Percentiles rank a stretch among this genome's conserved stretches.
Conservation (phyloP, 2,329 filamentous ascomycete genomes). For the Verticillium klebahnii region DNA sequence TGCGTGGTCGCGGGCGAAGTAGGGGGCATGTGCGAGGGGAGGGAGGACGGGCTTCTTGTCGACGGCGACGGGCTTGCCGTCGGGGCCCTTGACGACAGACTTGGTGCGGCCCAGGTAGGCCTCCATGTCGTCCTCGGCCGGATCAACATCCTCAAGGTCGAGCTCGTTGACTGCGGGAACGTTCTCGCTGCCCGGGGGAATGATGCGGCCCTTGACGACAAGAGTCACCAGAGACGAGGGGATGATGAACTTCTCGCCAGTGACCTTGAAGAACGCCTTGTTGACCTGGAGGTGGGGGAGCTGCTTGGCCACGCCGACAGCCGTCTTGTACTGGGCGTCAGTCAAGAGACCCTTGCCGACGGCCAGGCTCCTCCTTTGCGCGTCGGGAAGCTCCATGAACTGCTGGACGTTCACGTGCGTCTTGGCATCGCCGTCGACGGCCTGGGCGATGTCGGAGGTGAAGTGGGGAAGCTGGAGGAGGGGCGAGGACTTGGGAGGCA, state of each 20-base stretch:
- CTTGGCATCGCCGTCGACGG: slow-evolving; percentile 71
- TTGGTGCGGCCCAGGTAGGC: slow-evolving; percentile 75
- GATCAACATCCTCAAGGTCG: slow-evolving; percentile 87
- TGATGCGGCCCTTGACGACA: slow-evolving; percentile 89
- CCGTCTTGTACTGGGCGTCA: slow-evolving; percentile 71
- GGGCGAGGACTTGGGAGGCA: slow-evolving; percentile 77
- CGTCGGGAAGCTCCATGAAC: slow-evolving; percentile 81
- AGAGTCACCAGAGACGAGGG: slow-evolving; percentile 90
- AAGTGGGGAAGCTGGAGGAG: slow-evolving; percentile 90
- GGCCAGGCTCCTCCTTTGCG: slow-evolving; percentile 65
- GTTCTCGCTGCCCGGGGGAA: slow-evolving; percentile 76
- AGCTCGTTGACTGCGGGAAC: slow-evolving; percentile 70
- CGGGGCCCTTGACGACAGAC: slow-evolving; percentile 52
- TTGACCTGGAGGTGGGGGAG: slow-evolving; percentile 80
- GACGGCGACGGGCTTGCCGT: slow-evolving; percentile 51
- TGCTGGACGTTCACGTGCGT: slow-evolving; percentile 75
- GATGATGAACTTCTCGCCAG: slow-evolving; percentile 88
- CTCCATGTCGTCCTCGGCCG: slow-evolving; percentile 87
- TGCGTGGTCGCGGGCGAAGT: slow-evolving; percentile 82
- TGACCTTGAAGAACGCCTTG: slow-evolving; percentile 97
- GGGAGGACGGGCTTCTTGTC: slow-evolving; percentile 66
- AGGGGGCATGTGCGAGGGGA: slow-evolving; percentile 84
- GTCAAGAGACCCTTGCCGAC: slow-evolving; percentile 68
- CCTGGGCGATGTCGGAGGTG: slow-evolving; percentile 59
- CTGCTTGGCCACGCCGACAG: slow-evolving; percentile 73